Evolutionary conservation across 2,329 filamentous ascomycete genomes (phyloP).

Genomic region (Trichophyton mentagrophytes): DNA sequence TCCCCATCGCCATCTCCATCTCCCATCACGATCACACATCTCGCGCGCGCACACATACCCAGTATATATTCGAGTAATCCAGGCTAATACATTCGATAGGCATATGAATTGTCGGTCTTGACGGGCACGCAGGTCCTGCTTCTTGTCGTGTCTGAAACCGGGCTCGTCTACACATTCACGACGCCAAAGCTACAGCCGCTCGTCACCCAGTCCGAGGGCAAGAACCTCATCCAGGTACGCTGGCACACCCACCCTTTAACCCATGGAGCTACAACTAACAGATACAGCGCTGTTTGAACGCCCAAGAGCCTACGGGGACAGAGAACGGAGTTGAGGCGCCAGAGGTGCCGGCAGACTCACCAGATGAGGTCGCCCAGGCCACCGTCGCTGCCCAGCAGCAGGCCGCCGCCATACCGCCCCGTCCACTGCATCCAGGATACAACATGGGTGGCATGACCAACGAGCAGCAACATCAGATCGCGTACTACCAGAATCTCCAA

Average conservation of each 20-base stretch:
- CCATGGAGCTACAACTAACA: slow-evolving; percentile 12
- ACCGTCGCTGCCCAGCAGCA: slow-evolving; percentile 58
- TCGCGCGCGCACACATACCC: not conserved
- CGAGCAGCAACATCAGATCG: slow-evolving; percentile 60
- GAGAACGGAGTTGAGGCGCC: slow-evolving; percentile 69
- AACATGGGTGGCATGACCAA: slow-evolving; percentile 38
- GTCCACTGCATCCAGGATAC: slow-evolving; percentile 53
- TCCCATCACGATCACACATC: not conserved
- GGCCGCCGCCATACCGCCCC: slow-evolving; percentile 52
- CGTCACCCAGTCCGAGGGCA: slow-evolving; percentile 96
- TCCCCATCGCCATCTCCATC: too few species aligned
- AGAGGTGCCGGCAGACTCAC: slow-evolving; percentile 66
- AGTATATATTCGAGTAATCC: not conserved
- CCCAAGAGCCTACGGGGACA: slow-evolving; percentile 74
- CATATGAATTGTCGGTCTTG: slow-evolving; percentile 92
- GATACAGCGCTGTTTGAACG: slow-evolving; percentile 79
- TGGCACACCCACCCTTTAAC: not conserved
- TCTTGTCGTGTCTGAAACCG: slow-evolving; percentile 92
- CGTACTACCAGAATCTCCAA: slow-evolving; percentile 71
- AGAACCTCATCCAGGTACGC: slow-evolving; percentile 94
- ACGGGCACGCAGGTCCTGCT: slow-evolving; percentile 95
- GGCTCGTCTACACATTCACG: slow-evolving; percentile 94
- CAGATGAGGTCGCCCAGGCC: slow-evolving; percentile 70
- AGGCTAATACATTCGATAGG: slow-evolving; percentile 41
- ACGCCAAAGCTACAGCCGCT: slow-evolving; percentile 96